These are phyloP conservation scores for Kalaharituber pfeilii DNA, from an alignment of 2,329 filamentous ascomycete species.

Conservation along the genomic window DNA sequence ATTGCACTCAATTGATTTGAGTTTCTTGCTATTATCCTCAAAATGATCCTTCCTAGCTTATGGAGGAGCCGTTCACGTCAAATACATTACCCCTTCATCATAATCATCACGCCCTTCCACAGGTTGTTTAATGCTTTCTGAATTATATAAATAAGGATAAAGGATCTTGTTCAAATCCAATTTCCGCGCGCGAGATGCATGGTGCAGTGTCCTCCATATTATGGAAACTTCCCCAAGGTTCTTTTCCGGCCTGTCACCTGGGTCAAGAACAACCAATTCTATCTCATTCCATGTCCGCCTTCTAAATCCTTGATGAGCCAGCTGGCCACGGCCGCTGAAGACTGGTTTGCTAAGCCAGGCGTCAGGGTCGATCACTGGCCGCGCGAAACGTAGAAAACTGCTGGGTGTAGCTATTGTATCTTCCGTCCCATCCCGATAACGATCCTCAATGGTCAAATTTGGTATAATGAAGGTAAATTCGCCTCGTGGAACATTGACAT, in stretches of 20 bases:
- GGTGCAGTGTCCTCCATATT: neutral
- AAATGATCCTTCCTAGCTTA: no score
- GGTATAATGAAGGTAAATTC: slow-evolving; percentile 66
- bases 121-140: neutral
- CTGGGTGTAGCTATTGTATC: neutral
- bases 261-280: neutral
- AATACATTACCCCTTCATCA: neutral
- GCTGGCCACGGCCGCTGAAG: neutral
- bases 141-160: neutral
- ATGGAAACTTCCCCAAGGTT: neutral
- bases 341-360: neutral
- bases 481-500: slow-evolving; percentile 74
- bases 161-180: neutral
- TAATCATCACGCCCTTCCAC: neutral
- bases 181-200: neutral
- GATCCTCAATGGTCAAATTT: slow-evolving; percentile 45
- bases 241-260: neutral
- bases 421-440: neutral
- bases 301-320: neutral
- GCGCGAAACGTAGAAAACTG: neutral
- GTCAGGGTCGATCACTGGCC: neutral
- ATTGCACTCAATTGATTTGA: no score
- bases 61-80: no score
- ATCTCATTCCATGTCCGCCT: neutral
- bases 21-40: no score